Conservation (phyloP, 202 grass and related monocot genomes). For the Setaria viridis region DNA sequence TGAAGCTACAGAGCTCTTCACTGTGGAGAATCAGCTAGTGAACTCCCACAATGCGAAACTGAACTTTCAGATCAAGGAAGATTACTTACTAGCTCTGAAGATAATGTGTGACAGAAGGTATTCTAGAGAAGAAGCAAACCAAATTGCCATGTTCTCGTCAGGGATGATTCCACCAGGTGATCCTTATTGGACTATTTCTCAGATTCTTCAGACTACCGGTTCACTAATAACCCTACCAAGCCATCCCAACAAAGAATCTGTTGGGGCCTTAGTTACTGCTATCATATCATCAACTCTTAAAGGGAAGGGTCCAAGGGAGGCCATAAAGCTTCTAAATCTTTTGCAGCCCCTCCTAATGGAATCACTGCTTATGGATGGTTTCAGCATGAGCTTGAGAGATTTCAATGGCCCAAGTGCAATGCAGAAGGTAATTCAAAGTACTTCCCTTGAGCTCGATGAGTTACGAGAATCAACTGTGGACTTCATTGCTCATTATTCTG, state of each 20-base stretch:
- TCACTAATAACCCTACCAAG: constrained; percentile 1
- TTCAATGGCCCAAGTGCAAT: constrained; percentile 50
- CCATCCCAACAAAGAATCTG: constrained; percentile 45
- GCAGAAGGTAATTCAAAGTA: constrained; percentile 41
- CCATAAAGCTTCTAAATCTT: constrained; percentile 67
- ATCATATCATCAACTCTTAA: constrained; percentile 59
- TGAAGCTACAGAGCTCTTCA: constrained; percentile 79
- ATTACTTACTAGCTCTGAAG: constrained; percentile 74
- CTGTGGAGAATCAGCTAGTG: constrained; percentile 75
- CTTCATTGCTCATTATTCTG: constrained; percentile 53
- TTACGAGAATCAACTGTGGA: constrained; percentile 55
- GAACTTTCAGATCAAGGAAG: constrained; percentile 81
- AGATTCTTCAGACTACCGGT: constrained; percentile 45
- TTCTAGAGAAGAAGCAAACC: constrained; percentile 56
- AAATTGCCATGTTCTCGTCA: constrained; percentile 68
- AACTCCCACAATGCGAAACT: constrained; percentile 77
- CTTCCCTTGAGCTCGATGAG: constrained; percentile 48
- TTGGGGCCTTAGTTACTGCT: constrained; percentile 51
- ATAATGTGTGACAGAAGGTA: constrained; percentile 51
- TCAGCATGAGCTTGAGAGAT: constrained; percentile 74
- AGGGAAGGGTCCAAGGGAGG: constrained; percentile 55
- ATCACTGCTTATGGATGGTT: constrained; percentile 68
- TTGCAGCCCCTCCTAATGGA: constrained; percentile 88
- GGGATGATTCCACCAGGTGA: constrained; percentile 33
- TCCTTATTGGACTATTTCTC: constrained; percentile 37